A percentile compares a stretch with the other conserved stretches of the same genome.
Conservation (phyloP, 2,329 filamentous ascomycete species). For the Celoporthe dispersa region DNA sequence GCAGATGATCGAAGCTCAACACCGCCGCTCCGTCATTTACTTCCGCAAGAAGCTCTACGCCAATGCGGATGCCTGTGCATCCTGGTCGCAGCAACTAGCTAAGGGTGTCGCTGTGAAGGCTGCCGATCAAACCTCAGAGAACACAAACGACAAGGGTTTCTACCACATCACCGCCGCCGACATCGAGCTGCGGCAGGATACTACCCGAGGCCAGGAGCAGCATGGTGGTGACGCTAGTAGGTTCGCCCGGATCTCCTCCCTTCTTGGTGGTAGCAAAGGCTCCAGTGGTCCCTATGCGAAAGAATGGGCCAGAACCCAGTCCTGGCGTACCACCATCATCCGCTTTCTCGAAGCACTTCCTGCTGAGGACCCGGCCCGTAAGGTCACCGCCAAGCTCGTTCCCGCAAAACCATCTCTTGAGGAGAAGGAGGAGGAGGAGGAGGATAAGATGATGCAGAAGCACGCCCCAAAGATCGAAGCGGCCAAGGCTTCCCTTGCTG, state of each 20-base stretch:
- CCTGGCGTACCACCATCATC: constrained; percentile 54
- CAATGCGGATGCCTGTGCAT: constrained; percentile 74
- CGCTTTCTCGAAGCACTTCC: constrained; percentile 49
- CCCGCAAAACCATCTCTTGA: constrained; percentile 38
- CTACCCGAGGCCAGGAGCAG: constrained; percentile 29
- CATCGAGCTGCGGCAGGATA: constrained; percentile 31
- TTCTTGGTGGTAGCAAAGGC: constrained; percentile 25
- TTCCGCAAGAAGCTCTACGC: constrained; percentile 72
- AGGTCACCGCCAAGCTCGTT: constrained; percentile 45
- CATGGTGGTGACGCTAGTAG: constrained; percentile 13
- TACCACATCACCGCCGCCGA: constrained; percentile 49
- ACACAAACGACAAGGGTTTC: constrained; percentile 44
- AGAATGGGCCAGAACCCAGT: constrained; percentile 48
- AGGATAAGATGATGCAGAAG: constrained; percentile 21
- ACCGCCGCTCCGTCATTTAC: constrained; percentile 76
- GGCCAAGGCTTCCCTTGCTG: constrained; percentile 8
- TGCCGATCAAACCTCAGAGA: constrained; percentile 42
- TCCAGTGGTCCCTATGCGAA: constrained; percentile 35
- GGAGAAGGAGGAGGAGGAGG: constrained; percentile 34
- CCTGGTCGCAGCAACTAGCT: constrained; percentile 54
- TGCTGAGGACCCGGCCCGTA: constrained; percentile 50
- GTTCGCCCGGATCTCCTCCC: constrained; percentile 15
- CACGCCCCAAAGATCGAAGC: constrained; percentile 9
- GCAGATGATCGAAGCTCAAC: constrained; percentile 79
- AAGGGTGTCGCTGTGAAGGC: constrained; percentile 44